Evolutionary conservation across 1,284 basidiomycete genomes (phyloP), one percentile per base, ranked within the genome.

Genomic region (Pulchroboletus neoregius): DNA sequence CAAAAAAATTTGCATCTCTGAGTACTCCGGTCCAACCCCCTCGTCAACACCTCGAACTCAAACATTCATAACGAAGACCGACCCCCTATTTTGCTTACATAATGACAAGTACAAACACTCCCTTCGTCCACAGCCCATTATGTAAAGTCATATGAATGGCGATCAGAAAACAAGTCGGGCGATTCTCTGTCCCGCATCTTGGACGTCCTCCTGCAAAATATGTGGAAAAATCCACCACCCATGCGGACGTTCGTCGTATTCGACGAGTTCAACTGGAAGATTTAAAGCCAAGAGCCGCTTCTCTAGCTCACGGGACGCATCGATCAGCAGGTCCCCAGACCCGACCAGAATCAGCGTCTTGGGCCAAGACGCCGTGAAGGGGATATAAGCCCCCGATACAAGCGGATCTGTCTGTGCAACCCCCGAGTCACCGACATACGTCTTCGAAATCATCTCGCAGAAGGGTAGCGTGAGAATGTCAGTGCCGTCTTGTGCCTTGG

Each of bases 281-380:
- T 28, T 13, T 13, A 28, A 28, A 28, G 2, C 9, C 2, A 65
- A 34, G 0, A 9, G 27, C 27, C 48, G 36, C 20, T 20, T 49
- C 7, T 43, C 18, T 18, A 59, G 13, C n/a, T 43, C 44, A 12
- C 43, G 42, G 10, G 50, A 43, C 3, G 9, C 34, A 4, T 57
- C 50, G 2, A 62, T 41, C 24, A 58, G 7, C 12, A 10, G 7
- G 45, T 66, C 60, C 5, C 26, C 46, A 7, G 43, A 27, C 12
- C 63, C 60, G 4, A 62, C 41, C 5, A 62, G n/a, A 32, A 63
- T 48, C 23, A 64, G 35, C 11, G 55, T 65, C 52, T 37, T 58
- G 6, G 55, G 63, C 60, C 60, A 62, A 30, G 45, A 27, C 4
- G 22, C 13, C 2, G 35, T 18, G 24, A 61, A 59, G 11, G 55